Conservation (phyloP, 2,329 filamentous ascomycete species). For the Sporothrix pallida region DNA sequence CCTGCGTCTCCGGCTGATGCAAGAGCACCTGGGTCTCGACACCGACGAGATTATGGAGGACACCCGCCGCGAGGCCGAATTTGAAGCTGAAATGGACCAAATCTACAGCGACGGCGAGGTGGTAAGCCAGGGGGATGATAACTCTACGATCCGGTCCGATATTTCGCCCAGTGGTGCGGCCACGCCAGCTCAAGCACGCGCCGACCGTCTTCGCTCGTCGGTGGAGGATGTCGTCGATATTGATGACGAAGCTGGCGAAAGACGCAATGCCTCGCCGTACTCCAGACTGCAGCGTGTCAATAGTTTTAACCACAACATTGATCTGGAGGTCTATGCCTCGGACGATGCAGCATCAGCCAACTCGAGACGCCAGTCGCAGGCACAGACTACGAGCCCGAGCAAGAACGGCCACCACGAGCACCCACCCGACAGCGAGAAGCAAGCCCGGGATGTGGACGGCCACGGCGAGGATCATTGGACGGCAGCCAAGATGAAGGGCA, state of each 20-base stretch:
- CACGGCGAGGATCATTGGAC: slow-evolving; percentile 79
- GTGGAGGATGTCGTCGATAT: background rate
- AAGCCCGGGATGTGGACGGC: slow-evolving; percentile 78
- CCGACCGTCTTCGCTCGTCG: background rate
- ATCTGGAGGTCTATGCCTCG: slow-evolving; percentile 54
- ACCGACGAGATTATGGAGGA: slow-evolving; percentile 89
- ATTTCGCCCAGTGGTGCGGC: slow-evolving; percentile 37
- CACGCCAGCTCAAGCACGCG: background rate
- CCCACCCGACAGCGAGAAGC: slow-evolving; percentile 59
- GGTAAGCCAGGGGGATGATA: slow-evolving; percentile 42
- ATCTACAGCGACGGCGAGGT: slow-evolving; percentile 59
- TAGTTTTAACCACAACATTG: slow-evolving; percentile 79
- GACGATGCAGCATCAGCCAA: slow-evolving; percentile 50
- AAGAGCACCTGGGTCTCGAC: slow-evolving; percentile 94
- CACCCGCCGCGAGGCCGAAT: slow-evolving; percentile 64
- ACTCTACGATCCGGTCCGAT: slow-evolving; percentile 38
- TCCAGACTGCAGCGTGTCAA: slow-evolving; percentile 51
- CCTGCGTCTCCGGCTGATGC: slow-evolving; percentile 89
- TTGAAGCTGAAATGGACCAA: slow-evolving; percentile 65
- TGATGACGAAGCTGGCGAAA: background rate
- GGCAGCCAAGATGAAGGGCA: slow-evolving; percentile 63
- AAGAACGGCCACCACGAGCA: background rate
- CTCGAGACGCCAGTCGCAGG: slow-evolving; percentile 45
- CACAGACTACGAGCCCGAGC: background rate
- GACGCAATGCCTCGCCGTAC: background rate